Base-by-base conservation (phyloP, 1,139 yeast genomes). In the Scheffersomyces titani region DNA sequence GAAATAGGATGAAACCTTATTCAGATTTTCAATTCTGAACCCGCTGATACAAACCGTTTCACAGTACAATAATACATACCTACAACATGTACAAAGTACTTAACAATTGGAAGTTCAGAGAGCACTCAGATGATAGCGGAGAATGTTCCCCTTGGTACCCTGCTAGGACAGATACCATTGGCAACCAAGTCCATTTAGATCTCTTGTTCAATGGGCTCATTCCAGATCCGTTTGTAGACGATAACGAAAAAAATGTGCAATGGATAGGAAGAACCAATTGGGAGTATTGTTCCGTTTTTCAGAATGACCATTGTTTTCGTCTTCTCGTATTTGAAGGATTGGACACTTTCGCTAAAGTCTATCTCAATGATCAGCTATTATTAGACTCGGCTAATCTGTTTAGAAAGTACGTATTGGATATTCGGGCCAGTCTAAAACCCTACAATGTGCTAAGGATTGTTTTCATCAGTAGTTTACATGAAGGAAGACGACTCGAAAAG, bases 201-300 rank as follows among this genome's bases (percentile, higher is more conserved):
- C 22, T 46, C 24, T 22, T 46, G 22, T n/a, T 19, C 49, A 46
- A 46, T 18, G 22, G n/a, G 19, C 49, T 46, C 49, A 80, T 81
- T 44, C 74, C 77, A 1, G 82, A 81, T 59, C 85, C 84, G 1
- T 81, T 78, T 57, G 20, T 70, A 0, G 77, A 79, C 57, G 65
- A 65, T 55, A 78, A 80, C 60, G 84, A 79, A 62, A 65, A 65
- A 30, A 55, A 61, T 6, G 75, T 80, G 6, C 84, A 80, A 65
- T 81, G 85, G 85, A 76, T 82, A 6, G 81, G 80, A 21, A 76
- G 75, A 55, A 62, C 59, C 5, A 76, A 74, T 53, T 79, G 83
- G 83, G 78, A 75, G 52, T 79, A 79, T 63, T 61, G 63, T 51
- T 58, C 65, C n/a, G 51, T 50, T 13, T 70, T 71, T 9, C 16